phyloP scores from a whole-genome alignment of 441 rosid species.

The Erodium chrysanthum region DNA sequence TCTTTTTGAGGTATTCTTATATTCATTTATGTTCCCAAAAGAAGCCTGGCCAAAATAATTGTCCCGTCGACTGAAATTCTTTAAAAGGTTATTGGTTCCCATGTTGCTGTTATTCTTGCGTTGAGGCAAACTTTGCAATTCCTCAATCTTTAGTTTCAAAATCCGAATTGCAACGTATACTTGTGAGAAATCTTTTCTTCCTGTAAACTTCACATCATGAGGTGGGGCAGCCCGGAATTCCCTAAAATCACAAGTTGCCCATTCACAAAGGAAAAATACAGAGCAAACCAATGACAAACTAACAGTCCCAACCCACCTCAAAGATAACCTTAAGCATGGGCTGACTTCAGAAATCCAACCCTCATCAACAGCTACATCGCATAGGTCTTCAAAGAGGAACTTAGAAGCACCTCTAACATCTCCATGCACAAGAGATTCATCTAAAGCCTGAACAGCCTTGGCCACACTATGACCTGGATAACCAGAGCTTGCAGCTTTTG shows the following conservation, averaged over 20 bases:
- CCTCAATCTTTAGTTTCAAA: slow-evolving; percentile 61
- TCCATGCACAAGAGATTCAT: slow-evolving; percentile 70
- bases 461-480: slow-evolving; percentile 60
- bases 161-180: slow-evolving; percentile 71
- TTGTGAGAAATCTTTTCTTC: slow-evolving; percentile 75
- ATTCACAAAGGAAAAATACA: slow-evolving; percentile 84
- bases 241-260: slow-evolving; percentile 97
- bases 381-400: slow-evolving; percentile 70
- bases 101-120: slow-evolving; percentile 33
- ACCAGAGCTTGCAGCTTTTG: slow-evolving; percentile 62
- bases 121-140: slow-evolving; percentile 33
- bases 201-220: slow-evolving; percentile 60
- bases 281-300: slow-evolving; percentile 63
- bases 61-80: slow-evolving; percentile 26
- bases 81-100: slow-evolving; percentile 30
- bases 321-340: slow-evolving; percentile 73
- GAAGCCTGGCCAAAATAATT: slow-evolving; percentile 27
- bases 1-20: slow-evolving; percentile 23
- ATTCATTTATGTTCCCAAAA: slow-evolving; percentile 28
- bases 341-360: slow-evolving; percentile 83
- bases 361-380: slow-evolving; percentile 64
- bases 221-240: slow-evolving; percentile 67
- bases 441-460: slow-evolving; percentile 86
- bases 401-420: slow-evolving; percentile 60
- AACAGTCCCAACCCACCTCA: slow-evolving; percentile 73